Base-by-base conservation (phyloP, 2,329 filamentous ascomycete species). In the Neoarthrinium moseri region DNA sequence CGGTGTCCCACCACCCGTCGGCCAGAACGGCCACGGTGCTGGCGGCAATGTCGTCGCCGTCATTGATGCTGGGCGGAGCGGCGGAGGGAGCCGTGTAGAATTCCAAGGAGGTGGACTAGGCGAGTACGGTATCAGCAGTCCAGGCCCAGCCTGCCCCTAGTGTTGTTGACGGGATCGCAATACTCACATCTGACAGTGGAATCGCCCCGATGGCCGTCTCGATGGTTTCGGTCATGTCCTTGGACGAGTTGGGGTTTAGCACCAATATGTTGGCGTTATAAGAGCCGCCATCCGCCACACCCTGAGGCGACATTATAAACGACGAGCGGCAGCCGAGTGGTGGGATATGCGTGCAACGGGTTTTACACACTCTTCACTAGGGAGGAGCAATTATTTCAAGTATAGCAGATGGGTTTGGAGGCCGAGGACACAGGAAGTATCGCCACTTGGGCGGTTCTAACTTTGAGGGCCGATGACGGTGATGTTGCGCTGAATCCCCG, bases 221-320 rank as follows among this genome's bases (percentile, higher is more conserved):
- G 56, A 91, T 73, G 21, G 78, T 80, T 6, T 80, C 70, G 10
- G 87, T 92, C 87, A 92, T 92, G 45, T 74, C 70, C 46, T 69
- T 56, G 1, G 84, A 89, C 3, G 86, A 90, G 68, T 94, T 94
- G 26, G 89, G 88, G 59, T 94, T 92, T 56, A 92, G 75, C 50
- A 92, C 72, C 32, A 92, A 74, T 51, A 91, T 81, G 51, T 65
- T 74, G 51, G 66, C 68, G n/a, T n/a, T n/a, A n/a, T n/a, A n/a
- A n/a, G n/a, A n/a, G n/a, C n/a, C n/a, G n/a, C 48, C 56, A 57
- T 29, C 55, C 57, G 32, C 62, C 15, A 23, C 35, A 10, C 15
- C 11, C 21, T 38, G 6, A 11, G 10, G 10, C 17, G 35, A 38
- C 35, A 38, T 38, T 11, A 15, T 38, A 15, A 23, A n/a, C n/a